These are phyloP conservation scores for Podospora conica DNA, from an alignment of 495 filamentous ascomycete genomes.

Conservation along the genomic window DNA sequence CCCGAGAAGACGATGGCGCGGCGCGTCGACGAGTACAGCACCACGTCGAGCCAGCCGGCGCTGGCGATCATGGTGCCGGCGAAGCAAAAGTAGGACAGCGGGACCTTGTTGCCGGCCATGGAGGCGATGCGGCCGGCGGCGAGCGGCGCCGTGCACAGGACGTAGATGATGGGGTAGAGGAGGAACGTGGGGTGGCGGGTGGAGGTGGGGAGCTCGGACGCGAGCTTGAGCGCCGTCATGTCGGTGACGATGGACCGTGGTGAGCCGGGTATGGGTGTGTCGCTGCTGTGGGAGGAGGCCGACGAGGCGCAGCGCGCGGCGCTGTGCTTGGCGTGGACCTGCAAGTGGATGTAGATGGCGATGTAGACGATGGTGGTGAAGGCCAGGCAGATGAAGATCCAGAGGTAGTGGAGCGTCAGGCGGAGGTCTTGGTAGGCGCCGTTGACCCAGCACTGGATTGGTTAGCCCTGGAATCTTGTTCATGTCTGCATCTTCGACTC, in stretches of 20 bases:
- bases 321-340: constrained; percentile 39
- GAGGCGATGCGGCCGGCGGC: constrained; percentile 62
- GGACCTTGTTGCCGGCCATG: constrained; percentile 49
- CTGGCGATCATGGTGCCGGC: constrained; percentile 65
- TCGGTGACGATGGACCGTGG: constrained; percentile 13
- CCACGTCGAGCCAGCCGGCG: constrained; percentile 65
- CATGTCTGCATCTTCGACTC: constrained; percentile 23
- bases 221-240: constrained; percentile 16
- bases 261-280: constrained; percentile 9
- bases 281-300: not conserved
- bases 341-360: constrained; percentile 57
- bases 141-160: constrained; percentile 63
- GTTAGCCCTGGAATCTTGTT: not conserved
- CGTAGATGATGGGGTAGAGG: constrained; percentile 67
- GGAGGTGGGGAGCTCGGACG: constrained; percentile 22
- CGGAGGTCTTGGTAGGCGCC: constrained; percentile 52
- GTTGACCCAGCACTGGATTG: constrained; percentile 64
- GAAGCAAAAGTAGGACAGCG: constrained; percentile 58
- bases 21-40: constrained; percentile 64
- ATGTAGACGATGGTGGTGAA: constrained; percentile 59
- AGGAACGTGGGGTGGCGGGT: constrained; percentile 60
- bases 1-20: constrained; percentile 45
- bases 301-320: constrained; percentile 30
- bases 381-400: constrained; percentile 67
- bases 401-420: constrained; percentile 70